These are phyloP conservation scores for Fusarium drepaniforme DNA, from an alignment of 2,329 filamentous ascomycete species.

Conservation along the genomic window DNA sequence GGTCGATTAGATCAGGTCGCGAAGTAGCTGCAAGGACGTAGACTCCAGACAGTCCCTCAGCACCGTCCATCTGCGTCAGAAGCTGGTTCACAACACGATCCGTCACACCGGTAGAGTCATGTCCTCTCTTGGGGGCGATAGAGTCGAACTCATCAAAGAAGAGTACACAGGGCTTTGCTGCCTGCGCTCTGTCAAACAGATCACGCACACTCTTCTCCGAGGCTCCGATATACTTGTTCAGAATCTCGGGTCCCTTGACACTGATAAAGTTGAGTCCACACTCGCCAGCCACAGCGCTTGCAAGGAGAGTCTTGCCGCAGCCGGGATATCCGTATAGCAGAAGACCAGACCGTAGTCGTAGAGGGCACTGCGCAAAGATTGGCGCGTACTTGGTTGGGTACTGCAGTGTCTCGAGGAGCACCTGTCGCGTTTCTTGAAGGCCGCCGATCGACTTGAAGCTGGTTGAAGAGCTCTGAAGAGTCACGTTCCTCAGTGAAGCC, in stretches of 20 bases:
- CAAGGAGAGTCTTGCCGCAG: slow-evolving; percentile 95
- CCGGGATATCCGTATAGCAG: slow-evolving; percentile 95
- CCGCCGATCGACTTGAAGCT: slow-evolving; percentile 95
- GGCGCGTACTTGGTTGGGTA: slow-evolving; percentile 98
- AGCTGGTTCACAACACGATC: slow-evolving; percentile 98
- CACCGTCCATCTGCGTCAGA: slow-evolving; percentile 98
- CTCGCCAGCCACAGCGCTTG: slow-evolving; percentile 96
- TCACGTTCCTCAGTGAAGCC: slow-evolving; percentile 93
- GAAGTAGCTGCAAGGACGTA: slow-evolving; percentile 97
- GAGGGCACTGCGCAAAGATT: slow-evolving; percentile 95
- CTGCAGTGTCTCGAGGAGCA: slow-evolving; percentile 93
- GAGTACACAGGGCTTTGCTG: slow-evolving; percentile 91
- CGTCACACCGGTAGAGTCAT: slow-evolving; percentile 98
- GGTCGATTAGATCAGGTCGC: slow-evolving; percentile 94
- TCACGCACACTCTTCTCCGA: slow-evolving; percentile 97
- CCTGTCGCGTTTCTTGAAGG: slow-evolving; percentile 85
- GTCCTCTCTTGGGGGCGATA: slow-evolving; percentile 95
- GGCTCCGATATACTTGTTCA: slow-evolving; percentile 99
- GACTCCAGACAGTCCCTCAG: slow-evolving; percentile 92
- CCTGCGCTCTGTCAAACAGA: slow-evolving; percentile 91
- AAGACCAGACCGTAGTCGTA: slow-evolving; percentile 93
- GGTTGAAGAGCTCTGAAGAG: slow-evolving; percentile 90
- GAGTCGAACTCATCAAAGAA: slow-evolving; percentile 99
- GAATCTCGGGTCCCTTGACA: slow-evolving; percentile 96
- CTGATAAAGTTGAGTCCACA: slow-evolving; percentile 98